Evolutionary conservation across 306 rosid genomes (phyloP), one percentile per base, ranked within the genome.

Genomic region (Quercus dentata): DNA sequence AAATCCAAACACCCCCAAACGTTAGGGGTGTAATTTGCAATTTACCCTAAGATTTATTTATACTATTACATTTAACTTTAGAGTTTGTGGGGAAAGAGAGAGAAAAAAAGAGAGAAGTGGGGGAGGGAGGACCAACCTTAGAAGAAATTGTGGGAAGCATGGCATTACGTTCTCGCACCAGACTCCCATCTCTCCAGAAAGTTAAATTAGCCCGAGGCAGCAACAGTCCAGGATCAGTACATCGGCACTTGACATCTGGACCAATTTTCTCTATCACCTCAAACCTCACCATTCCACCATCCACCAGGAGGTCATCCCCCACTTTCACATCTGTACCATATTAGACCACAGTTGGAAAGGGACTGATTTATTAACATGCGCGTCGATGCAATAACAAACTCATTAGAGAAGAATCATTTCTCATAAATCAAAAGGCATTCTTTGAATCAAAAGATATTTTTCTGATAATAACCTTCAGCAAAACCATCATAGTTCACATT

Each of bases 271-370:
- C 94, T 69, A 93, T 86, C 71, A 96, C 99, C 78, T 96, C 99
- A 77, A 96, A 96, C 86, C 99, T 93, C 83, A 96, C 99, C 99
- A 93, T 96, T 56, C 99, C 99, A 65, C 99, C 99, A 69, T 96
- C 99, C 79, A 96, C 97, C 71, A 96, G 88, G 72, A 96, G 97
- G 20, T 96, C 99, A 85, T 96, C 99, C 55, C 99, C 99, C 52
- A 93, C 94, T 79, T 86, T 85, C 74, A 96, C 94, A 77, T 96
- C 98, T 96, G 85, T 79, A 86, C 56, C 78, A 83, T 30, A 80
- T 56, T 79, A 79, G 38, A 71, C 35, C 6, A 54, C 63, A 68
- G 38, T 71, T 68, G 9, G 52, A 38, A 80, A 70, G 20, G n/a
- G 5, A 61, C 41, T 19, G 30, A 78, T 27, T 56, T 73, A 69